Base-by-base conservation (phyloP, 2,329 filamentous ascomycete species). In the Arthrobotrys megalospora region DNA sequence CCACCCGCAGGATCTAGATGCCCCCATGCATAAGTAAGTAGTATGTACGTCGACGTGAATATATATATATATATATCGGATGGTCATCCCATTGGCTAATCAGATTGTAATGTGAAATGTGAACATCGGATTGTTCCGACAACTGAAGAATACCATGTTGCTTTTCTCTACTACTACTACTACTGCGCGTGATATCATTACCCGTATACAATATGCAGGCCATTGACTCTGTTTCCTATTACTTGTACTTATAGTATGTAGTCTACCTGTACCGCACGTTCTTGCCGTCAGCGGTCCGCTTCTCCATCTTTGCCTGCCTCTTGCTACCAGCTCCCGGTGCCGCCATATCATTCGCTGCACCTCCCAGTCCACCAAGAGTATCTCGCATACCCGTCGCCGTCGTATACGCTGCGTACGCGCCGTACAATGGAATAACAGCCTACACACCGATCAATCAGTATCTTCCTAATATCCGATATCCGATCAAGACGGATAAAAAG, bases 251-350 rank as follows among this genome's bases (percentile, higher is more conserved):
- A 28, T 28, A 28, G 24, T 5, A 2, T 28, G 24, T 2, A 28
- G 24, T 58, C 52, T 58, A 79, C 41, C 69, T 63, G 41, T 75
- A 79, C 41, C 73, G 68, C 24, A 70, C 55, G 16, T 53, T 64
- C 52, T 79, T 79, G 6, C 76, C 76, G 7, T 79, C 76, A 47
- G 63, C 36, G 1, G 34, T 52, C 6, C 86, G 84, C 82, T 87
- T 88, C 82, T 88, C 87, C 83, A 87, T 84, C 83, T 88, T 88
- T 83, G 86, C 84, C 83, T 88, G 86, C 79, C 86, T 85, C 83
- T 88, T 88, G 78, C 87, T 88, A 81, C 85, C 84, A 7, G 80
- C 77, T 19, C 87, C 88, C 81, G 85, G 84, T 24, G 73, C 76
- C 32, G 78, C 75, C 52, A 71, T 80, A 28, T 62, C 79, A 8